Conservation (phyloP, 257 asterid genomes). For the Fraxinus americana region DNA sequence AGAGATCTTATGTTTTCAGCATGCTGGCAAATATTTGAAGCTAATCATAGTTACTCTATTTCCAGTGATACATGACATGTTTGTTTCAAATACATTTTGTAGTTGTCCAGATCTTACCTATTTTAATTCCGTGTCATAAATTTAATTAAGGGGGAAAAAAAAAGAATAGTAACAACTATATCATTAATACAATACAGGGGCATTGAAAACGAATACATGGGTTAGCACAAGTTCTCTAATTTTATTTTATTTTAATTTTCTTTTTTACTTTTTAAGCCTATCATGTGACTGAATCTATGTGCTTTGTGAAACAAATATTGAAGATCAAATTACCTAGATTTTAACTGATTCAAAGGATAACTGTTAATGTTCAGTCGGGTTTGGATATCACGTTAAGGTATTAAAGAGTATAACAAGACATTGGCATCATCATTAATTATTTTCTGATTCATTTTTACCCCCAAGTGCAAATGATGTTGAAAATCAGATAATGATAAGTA, state of each 20-base stretch:
- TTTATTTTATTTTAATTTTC: background rate
- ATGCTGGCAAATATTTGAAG: background rate
- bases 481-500: background rate
- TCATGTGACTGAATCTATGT: background rate
- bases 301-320: background rate
- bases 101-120: background rate
- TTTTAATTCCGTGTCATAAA: background rate
- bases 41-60: background rate
- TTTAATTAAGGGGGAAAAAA: background rate
- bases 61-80: background rate
- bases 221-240: background rate
- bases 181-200: background rate
- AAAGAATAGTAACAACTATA: background rate
- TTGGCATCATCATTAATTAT: background rate
- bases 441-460: background rate
- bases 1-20: background rate
- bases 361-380: background rate
- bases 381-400: background rate
- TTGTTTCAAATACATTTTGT: background rate
- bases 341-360: background rate
- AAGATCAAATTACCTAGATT: background rate
- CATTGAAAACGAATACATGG: background rate
- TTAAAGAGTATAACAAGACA: background rate
- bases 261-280: background rate
- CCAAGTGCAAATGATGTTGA: background rate